phyloP scores from a whole-genome alignment of 2,329 filamentous ascomycete genomes.

The Intubia oerlemansii region DNA sequence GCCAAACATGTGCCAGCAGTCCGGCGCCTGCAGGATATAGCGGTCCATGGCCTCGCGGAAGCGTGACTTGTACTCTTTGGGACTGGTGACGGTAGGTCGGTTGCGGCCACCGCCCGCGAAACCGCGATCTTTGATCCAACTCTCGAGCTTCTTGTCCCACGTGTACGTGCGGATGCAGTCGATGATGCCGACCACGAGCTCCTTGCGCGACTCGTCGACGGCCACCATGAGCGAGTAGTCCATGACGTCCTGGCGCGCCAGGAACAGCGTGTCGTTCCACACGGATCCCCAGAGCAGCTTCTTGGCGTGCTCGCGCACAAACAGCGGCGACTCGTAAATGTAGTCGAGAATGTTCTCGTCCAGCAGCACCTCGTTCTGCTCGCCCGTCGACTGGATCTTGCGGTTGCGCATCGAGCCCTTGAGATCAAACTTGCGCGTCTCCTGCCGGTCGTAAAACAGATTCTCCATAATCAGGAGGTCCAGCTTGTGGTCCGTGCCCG shows the following conservation, averaged over 20 bases:
- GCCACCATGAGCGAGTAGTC: constrained; percentile 98
- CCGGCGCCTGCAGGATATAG: constrained; percentile 54
- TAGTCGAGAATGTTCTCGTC: constrained; percentile 99
- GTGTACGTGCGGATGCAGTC: constrained; percentile 97
- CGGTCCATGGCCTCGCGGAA: constrained; percentile 76
- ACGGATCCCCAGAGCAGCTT: constrained; percentile 79
- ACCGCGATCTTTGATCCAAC: constrained; percentile 95
- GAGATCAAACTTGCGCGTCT: constrained; percentile 80
- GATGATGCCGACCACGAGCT: constrained; percentile 93
- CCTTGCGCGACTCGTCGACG: constrained; percentile 73
- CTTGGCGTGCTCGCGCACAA: constrained; percentile 88
- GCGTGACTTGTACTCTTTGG: constrained; percentile 90
- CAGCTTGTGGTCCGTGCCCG: constrained; percentile 82
- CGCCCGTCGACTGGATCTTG: constrained; percentile 86
- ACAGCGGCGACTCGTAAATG: constrained; percentile 91
- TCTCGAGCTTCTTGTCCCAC: constrained; percentile 99
- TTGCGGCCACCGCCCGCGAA: constrained; percentile 58
- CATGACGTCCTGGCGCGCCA: constrained; percentile 94
- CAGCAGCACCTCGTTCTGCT: constrained; percentile 86
- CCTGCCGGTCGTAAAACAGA: constrained; percentile 82
- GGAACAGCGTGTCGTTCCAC: constrained; percentile 93
- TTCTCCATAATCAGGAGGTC: constrained; percentile 95
- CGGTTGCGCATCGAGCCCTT: constrained; percentile 98
- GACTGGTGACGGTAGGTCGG: constrained; percentile 85
- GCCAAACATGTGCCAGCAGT: constrained; percentile 53